Percentiles rank a stretch among this genome's conserved stretches.
Conservation (phyloP, 2,329 filamentous ascomycete genomes). For the Beauveria sp. region DNA sequence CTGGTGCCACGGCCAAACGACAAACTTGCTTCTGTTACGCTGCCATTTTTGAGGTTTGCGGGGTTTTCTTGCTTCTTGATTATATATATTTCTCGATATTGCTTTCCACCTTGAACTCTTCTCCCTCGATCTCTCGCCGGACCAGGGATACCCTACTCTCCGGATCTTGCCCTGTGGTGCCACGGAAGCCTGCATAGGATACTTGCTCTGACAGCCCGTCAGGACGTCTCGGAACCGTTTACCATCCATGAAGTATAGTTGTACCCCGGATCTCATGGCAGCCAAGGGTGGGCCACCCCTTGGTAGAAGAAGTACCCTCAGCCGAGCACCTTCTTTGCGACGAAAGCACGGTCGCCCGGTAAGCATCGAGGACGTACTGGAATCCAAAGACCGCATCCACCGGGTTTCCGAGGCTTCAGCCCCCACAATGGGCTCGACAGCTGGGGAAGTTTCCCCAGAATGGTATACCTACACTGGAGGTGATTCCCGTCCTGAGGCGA, state of each 20-base stretch:
- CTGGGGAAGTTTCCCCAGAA: neutral
- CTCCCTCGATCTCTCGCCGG: neutral
- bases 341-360: slow-evolving; percentile 1
- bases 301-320: slow-evolving; percentile 7
- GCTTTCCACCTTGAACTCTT: neutral
- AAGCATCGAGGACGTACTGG: slow-evolving; percentile 5
- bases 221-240: neutral
- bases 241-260: neutral
- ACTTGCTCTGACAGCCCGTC: neutral
- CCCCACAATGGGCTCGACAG: neutral
- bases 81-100: neutral
- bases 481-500: neutral
- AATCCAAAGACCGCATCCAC: neutral
- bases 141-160: neutral
- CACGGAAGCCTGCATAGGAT: neutral
- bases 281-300: neutral
- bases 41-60: neutral
- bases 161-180: neutral
- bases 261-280: neutral
- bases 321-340: slow-evolving; percentile 5
- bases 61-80: neutral
- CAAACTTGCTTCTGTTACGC: neutral
- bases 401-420: neutral
- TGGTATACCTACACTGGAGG: neutral
- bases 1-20: neutral